These are phyloP conservation scores for Blastobotrys petasosporus DNA, from an alignment of 1,139 yeast genomes.

Conservation along the genomic window DNA sequence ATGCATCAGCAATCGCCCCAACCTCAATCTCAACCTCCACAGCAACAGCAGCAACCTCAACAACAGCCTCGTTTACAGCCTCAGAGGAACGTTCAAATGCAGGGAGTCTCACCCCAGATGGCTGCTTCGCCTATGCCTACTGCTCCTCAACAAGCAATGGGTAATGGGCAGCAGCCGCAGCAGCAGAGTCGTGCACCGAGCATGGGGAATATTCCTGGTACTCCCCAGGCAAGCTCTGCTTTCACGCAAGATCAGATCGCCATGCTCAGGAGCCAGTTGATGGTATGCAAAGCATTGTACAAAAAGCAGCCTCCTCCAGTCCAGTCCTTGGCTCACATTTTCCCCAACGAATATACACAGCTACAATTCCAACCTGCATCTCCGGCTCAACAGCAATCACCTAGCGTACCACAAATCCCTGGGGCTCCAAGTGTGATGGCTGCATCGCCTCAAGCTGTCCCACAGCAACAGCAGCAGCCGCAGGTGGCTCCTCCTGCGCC, in stretches of 20 bases:
- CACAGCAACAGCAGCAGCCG: slow-evolving; percentile 4
- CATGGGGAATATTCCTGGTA: not conserved
- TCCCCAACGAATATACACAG: slow-evolving; percentile 14
- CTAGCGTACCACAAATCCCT: not conserved
- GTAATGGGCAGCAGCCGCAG: slow-evolving; percentile 2
- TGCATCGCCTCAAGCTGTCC: not conserved
- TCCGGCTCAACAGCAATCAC: slow-evolving; percentile 8
- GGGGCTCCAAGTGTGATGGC: not conserved
- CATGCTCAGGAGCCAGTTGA: slow-evolving; percentile 59
- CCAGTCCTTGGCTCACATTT: slow-evolving; percentile 35
- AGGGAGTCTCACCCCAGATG: no score
- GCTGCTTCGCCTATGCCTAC: not conserved
- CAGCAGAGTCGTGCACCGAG: not conserved
- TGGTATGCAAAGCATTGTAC: slow-evolving; percentile 67
- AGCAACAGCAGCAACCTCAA: slow-evolving; percentile 16
- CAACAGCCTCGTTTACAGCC: slow-evolving; percentile 13
- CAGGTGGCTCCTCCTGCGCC: no score
- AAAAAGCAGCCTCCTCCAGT: slow-evolving; percentile 66
- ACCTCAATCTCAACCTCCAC: slow-evolving; percentile 19
- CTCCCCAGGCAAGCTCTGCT: slow-evolving; percentile 13
- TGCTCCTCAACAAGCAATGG: not conserved
- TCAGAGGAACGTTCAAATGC: not conserved
- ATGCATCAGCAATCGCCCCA: slow-evolving; percentile 27
- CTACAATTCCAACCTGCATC: slow-evolving; percentile 25
- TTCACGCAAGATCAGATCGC: slow-evolving; percentile 42